Base-by-base conservation (phyloP, 1,139 yeast genomes). In the Pichia sp. region DNA sequence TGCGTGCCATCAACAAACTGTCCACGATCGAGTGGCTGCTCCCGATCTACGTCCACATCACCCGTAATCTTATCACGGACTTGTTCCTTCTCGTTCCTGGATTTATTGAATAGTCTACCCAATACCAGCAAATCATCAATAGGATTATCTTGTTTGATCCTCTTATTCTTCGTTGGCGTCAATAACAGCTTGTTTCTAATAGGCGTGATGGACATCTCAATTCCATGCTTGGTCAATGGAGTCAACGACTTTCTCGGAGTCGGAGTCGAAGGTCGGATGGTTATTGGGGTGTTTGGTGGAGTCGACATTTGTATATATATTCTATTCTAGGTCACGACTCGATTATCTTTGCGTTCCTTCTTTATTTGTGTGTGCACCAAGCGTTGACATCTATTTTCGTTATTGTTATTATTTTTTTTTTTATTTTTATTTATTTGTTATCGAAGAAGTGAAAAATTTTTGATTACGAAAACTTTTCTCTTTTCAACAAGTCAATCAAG, bases 171-270 rank as follows among this genome's bases (percentile, higher is more conserved):
- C 3, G 59, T 52, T 1, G 59, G 57, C 4, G 62, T 58, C n/a
- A 59, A 43, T 8, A 59, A 45, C 26, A 57, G 42, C 27, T 59
- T 43, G 36, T 57, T 56, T 44, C 64, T 39, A 27, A 60, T 47
- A 5, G 63, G 64, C 3, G 62, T 58, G 3, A 52, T 44, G 4
- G 58, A 57, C 48, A 59, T 62, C 7, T 58, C 54, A 26, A 60
- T 49, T 1, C 61, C 57, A 35, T 52, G 52, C 36, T 56, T 41
- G 1, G 61, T 59, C 4, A 60, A 46, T 5, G 64, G 64, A 1
- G 64, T 60, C 26, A 58, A 53, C 4, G 63, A 62, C 36, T 53
- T 46, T 9, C 52, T 43, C 33, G 48, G 44, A 8, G 49, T 44
- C 16, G 49, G 39, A 5, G 54, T 49, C 10, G 33, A 31, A 16